Evolutionary conservation across 2,329 filamentous ascomycete species (phyloP).

Genomic region (Fusarium kyushuense): DNA sequence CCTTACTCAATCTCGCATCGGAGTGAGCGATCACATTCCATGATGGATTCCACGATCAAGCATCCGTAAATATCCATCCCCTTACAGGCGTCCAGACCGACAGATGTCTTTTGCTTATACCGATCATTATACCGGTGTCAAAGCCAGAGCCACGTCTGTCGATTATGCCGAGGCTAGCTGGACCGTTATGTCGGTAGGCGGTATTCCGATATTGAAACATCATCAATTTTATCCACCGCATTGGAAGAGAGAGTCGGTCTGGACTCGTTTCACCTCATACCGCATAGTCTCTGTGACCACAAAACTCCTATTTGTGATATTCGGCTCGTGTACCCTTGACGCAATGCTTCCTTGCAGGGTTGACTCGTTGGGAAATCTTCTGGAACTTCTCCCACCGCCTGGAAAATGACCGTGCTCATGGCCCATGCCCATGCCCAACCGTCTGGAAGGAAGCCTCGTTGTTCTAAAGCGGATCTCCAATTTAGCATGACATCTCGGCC

Average conservation of each 20-base stretch:
- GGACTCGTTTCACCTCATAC: slow-evolving; percentile 19
- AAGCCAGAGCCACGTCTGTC: neutral
- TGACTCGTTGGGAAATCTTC: slow-evolving; percentile 35
- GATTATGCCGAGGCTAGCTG: slow-evolving; percentile 22
- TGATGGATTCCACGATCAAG: neutral
- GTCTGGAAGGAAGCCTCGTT: slow-evolving; percentile 22
- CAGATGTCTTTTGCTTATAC: slow-evolving; percentile 3
- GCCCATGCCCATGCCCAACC: slow-evolving; percentile 22
- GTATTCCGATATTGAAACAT: slow-evolving; percentile 30
- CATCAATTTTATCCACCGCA: slow-evolving; percentile 15
- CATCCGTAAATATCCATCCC: neutral
- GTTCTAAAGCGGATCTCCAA: slow-evolving; percentile 28
- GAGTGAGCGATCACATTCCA: slow-evolving; percentile 12
- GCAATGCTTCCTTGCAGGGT: slow-evolving; percentile 21
- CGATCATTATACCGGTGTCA: neutral
- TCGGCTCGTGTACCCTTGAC: slow-evolving; percentile 9
- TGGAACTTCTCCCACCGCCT: slow-evolving; percentile 29
- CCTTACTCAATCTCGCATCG: slow-evolving; percentile 1
- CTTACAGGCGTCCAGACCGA: slow-evolving; percentile 4
- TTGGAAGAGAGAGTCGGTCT: slow-evolving; percentile 7
- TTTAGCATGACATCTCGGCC: slow-evolving; percentile 35
- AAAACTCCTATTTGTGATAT: slow-evolving; percentile 17
- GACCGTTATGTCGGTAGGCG: slow-evolving; percentile 9
- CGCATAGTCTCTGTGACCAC: slow-evolving; percentile 6
- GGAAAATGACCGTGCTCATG: slow-evolving; percentile 15